Evolutionary conservation across 2,329 filamentous ascomycete species (phyloP), one percentile per base, ranked within the genome.

Genomic region (Mycosphaerella arachidis): DNA sequence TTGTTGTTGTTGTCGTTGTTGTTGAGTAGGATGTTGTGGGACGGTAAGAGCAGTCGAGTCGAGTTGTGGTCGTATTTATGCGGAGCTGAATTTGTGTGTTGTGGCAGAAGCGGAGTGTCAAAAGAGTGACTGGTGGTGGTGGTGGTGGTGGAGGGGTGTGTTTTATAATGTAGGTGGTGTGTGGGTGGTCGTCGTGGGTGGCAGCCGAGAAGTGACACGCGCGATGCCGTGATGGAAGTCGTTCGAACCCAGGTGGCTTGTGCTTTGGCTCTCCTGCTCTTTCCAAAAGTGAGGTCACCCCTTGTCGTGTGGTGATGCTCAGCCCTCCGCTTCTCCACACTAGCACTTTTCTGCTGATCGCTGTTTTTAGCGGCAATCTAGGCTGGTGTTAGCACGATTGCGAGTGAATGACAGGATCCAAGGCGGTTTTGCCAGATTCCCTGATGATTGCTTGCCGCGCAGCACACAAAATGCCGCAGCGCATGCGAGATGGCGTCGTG

Each of bases 61-160:
- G 24, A 27, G 33, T 24, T 31, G 37, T 27, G 53, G 53, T 52
- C 8, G 33, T 55, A 12, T 48, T 10, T 55, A 50, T 27, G 46
- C 33, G 51, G 18, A 43, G 18, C 7, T 40, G 31, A 37, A 40
- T n/a, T 8, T 24, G 30, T 18, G 48, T 31, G 48, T 12, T 12
- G 51, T 37, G 9, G 9, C 13, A 33, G 31, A 37, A 37, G 51
- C 40, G 18, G 40, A n/a, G 40, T n/a, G 54, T 56, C 30, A 37
- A 56, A 50, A 16, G 43, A 56, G 43, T 18, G 24, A 33, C 16
- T 33, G 33, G 50, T n/a, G 13, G 31, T 10, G 16, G 33, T 33
- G 33, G 50, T n/a, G 13, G 31, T 10, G 16, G 33, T 52, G 46
- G 52, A 57, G 37, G 55, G 52, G 55, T 27, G 55, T 53, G 54